Percentiles rank a stretch among this genome's conserved stretches.
Evolutionary conservation across 306 rosid species (phyloP).

Genomic region (Boehmeria nivea): DNA sequence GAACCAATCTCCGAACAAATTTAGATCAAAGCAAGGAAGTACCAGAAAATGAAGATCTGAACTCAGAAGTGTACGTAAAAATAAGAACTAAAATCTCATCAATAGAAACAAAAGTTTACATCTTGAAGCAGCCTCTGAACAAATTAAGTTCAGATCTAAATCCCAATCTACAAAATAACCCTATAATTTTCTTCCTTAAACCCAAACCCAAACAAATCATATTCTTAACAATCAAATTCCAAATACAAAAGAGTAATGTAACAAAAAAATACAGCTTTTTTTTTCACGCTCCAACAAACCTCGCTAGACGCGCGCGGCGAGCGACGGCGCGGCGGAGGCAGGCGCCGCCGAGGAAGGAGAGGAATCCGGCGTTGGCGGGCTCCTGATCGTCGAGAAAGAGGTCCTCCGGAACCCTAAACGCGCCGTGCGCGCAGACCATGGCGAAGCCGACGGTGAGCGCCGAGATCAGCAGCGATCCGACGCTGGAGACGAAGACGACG

Average conservation of each 20-base stretch:
- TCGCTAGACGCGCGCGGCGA: slow-evolving; percentile 52
- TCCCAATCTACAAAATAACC: slow-evolving; percentile 25
- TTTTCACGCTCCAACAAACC: slow-evolving; percentile 45
- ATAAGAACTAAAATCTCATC: too few species aligned
- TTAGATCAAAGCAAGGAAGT: too few species aligned
- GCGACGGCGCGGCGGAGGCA: slow-evolving; percentile 55
- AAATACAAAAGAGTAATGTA: too few species aligned
- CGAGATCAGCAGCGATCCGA: slow-evolving; percentile 87
- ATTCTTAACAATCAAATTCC: not conserved
- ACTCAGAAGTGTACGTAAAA: too few species aligned
- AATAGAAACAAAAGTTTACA: slow-evolving; percentile 25
- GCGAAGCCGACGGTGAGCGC: slow-evolving; percentile 68
- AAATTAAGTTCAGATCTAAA: slow-evolving; percentile 6
- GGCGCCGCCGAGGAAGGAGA: slow-evolving; percentile 85
- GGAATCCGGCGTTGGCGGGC: slow-evolving; percentile 60
- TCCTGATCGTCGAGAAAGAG: slow-evolving; percentile 89
- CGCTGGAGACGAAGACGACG: slow-evolving; percentile 74
- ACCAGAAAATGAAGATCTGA: too few species aligned
- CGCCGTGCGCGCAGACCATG: slow-evolving; percentile 68
- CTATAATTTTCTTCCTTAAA: not conserved
- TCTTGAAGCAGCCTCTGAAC: not conserved
- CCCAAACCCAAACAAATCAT: slow-evolving; percentile 1
- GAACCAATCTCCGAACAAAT: too few species aligned
- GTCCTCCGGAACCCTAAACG: slow-evolving; percentile 86
- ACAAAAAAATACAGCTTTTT: too few species aligned